Percentiles rank a stretch among this genome's conserved stretches.
Conservation (phyloP, 495 filamentous ascomycete species). For the Saxispiralis lemnorum region DNA sequence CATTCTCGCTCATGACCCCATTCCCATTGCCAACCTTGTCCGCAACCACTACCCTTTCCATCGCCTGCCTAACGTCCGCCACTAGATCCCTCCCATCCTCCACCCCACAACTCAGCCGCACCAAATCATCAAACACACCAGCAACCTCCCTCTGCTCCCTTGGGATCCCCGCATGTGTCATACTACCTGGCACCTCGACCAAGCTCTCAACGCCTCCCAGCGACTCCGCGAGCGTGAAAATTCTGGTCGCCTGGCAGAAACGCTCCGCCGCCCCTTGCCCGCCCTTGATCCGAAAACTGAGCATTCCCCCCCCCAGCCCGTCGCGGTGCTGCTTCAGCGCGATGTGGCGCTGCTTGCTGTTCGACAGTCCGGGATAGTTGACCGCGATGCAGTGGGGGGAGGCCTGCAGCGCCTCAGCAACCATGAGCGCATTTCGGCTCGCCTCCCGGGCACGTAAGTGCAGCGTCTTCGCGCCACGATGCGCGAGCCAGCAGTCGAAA, state of each 20-base stretch:
- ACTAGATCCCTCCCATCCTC: slow-evolving; percentile 78
- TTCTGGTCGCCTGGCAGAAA: slow-evolving; percentile 75
- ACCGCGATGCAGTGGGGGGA: slow-evolving; percentile 73
- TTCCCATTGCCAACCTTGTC: slow-evolving; percentile 25
- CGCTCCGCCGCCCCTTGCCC: slow-evolving; percentile 71
- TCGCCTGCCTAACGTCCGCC: slow-evolving; percentile 65
- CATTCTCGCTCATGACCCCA: slow-evolving; percentile 3
- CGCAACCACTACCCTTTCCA: slow-evolving; percentile 54
- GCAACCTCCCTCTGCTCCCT: slow-evolving; percentile 73
- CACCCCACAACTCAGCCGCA: slow-evolving; percentile 81
- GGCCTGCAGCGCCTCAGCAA: slow-evolving; percentile 58
- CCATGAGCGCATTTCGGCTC: slow-evolving; percentile 56
- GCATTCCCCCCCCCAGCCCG: slow-evolving; percentile 92
- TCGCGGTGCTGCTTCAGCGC: slow-evolving; percentile 80
- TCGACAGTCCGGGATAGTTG: slow-evolving; percentile 84
- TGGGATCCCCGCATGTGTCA: slow-evolving; percentile 96
- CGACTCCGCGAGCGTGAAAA: slow-evolving; percentile 88
- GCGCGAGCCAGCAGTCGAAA: slow-evolving; percentile 98
- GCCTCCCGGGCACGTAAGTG: slow-evolving; percentile 82
- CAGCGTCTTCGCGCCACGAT: slow-evolving; percentile 90
- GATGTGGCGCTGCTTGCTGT: slow-evolving; percentile 71
- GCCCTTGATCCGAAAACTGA: slow-evolving; percentile 85
- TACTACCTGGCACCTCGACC: slow-evolving; percentile 76
- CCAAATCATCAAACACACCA: slow-evolving; percentile 93
- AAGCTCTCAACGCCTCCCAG: slow-evolving; percentile 85